Conservation (phyloP, 306 rosid genomes). For the Medicago lupulina region DNA sequence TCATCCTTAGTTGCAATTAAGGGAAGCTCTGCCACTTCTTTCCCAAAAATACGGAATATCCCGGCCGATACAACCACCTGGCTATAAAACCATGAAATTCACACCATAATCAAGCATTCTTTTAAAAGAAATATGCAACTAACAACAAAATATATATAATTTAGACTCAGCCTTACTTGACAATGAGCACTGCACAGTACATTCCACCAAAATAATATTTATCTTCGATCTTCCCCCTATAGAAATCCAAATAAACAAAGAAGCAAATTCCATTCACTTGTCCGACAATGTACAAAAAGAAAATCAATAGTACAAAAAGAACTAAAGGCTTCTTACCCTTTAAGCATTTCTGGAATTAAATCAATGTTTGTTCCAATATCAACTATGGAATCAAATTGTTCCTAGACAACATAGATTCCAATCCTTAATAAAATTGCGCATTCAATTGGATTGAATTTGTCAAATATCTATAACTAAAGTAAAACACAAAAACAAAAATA, state of each 20-base stretch:
- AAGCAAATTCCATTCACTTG: not conserved
- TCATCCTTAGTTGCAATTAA: constrained; percentile 68
- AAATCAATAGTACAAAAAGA: not conserved
- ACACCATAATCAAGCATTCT: not conserved
- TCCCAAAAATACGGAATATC: constrained; percentile 76
- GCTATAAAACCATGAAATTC: constrained; percentile 47
- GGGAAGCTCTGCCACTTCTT: constrained; percentile 88
- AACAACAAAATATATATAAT: not conserved
- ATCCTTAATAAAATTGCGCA: not conserved
- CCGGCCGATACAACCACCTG: constrained; percentile 67
- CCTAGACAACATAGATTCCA: constrained; percentile 47
- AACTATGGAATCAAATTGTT: constrained; percentile 73
- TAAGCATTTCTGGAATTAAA: constrained; percentile 74
- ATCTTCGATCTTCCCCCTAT: constrained; percentile 57
- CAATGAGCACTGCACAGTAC: constrained; percentile 77
- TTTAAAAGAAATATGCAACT: not conserved
- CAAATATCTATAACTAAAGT: not conserved
- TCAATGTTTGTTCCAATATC: constrained; percentile 60
- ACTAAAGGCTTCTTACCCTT: constrained; percentile 59
- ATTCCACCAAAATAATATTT: constrained; percentile 73
- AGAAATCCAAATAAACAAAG: constrained; percentile 32
- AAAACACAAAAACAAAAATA: not conserved
- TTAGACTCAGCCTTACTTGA: constrained; percentile 59
- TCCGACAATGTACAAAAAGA: not conserved
- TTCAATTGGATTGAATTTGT: not conserved